phyloP scores from a whole-genome alignment of 75 land plant species.

The Azolla pinnata region DNA sequence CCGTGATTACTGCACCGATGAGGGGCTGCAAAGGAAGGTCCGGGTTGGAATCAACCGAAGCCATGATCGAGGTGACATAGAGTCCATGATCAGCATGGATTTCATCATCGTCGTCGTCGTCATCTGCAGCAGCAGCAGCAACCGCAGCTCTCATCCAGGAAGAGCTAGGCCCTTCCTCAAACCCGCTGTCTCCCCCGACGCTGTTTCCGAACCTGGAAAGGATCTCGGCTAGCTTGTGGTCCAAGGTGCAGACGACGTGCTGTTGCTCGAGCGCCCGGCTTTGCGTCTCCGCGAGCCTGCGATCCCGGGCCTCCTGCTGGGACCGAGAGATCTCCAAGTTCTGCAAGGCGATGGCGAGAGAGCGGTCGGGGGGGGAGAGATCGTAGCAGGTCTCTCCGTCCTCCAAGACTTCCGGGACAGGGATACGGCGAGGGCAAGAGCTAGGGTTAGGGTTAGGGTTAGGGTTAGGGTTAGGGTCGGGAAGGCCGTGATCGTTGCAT shows the following conservation, averaged over 20 bases:
- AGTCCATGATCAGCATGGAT: not conserved
- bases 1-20: conserved; percentile 41
- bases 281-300: not conserved
- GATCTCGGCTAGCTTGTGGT: conserved; percentile 31
- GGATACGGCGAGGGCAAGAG: no score
- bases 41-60: not conserved
- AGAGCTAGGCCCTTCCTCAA: conserved; percentile 31
- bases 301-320: not conserved
- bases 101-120: conserved; percentile 8
- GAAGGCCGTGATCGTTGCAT: conserved; percentile 10
- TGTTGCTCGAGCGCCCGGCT: conserved; percentile 26
- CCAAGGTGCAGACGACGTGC: conserved; percentile 27
- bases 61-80: not conserved
- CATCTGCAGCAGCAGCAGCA: no score
- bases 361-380: not conserved
- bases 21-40: not conserved
- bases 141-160: no score
- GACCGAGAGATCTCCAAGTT: conserved; percentile 16
- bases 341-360: conserved; percentile 6
- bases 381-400: not conserved
- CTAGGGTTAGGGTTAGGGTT: not conserved
- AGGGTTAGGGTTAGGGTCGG: conserved; percentile 3
- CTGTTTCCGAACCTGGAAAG: conserved; percentile 22
- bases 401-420: no score
- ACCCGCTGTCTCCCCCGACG: conserved; percentile 42